Base-by-base conservation (phyloP, 148 eudicot species). In the Rhododendron simsii region DNA sequence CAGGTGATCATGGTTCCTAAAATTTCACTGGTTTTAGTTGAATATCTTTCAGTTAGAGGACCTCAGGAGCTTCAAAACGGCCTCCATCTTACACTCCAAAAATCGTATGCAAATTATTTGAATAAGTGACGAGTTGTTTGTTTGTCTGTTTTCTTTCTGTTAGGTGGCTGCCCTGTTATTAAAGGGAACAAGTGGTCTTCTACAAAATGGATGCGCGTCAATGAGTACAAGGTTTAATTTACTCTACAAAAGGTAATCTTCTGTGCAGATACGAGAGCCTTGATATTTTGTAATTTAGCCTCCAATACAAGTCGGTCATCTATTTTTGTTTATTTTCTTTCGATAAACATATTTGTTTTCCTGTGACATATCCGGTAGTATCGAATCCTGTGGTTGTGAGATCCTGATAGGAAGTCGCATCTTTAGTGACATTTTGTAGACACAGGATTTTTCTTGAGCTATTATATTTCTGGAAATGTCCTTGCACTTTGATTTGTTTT, bases 121-220 rank as follows among this genome's bases (percentile, higher is more conserved):
- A 50, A 73, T 73, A 74, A 20, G 73, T 83, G 23, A 2, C 47
- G 0, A 75, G 35, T 20, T 33, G 5, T 50, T 47, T n/a, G 37
- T 45, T 65, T 63, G 6, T 47, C 8, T 44, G 53, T 26, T 20
- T 20, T 47, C 65, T 48, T 6, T n/a, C 59, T 73, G 48, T 84
- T 39, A 91, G 93, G 88, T 87, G 93, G 91, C 47, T 90, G 91
- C 83, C 89, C 93, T 16, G 91, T 91, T 33, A 82, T 88, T 63
- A 90, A 79, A 85, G 93, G 93, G 76, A 81, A 91, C 78, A 90
- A 91, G 81, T 91, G 93, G 91, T 91, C 90, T 28, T 87, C 89
- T 59, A 91, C 91, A 81, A 91, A 91, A 86, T 91, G 93, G 93
- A 85, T 91, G 30, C 93, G 89, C 59, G 89, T 91, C 48, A 78